Conservation (phyloP, 164 flowering plant genomes). For the Pachysandra terminalis region DNA sequence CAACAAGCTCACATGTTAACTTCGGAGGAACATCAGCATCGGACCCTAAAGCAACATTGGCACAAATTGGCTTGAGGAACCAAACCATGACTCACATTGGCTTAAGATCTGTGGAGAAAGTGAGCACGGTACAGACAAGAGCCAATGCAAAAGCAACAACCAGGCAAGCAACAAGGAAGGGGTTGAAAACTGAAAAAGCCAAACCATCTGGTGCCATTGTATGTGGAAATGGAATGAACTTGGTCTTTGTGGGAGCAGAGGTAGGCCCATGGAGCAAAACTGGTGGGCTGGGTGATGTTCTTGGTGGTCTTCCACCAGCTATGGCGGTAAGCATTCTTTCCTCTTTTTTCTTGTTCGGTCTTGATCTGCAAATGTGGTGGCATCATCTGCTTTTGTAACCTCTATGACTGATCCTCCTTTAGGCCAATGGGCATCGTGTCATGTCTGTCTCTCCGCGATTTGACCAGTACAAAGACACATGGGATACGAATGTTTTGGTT, state of each 20-base stretch:
- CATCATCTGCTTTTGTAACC: neutral
- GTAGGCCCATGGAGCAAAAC: slow-evolving; percentile 89
- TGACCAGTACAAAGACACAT: slow-evolving; percentile 93
- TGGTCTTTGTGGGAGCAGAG: slow-evolving; percentile 57
- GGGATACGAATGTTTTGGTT: slow-evolving; percentile 73
- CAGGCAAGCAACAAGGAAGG: slow-evolving; percentile 13
- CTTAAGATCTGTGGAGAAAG: slow-evolving; percentile 39
- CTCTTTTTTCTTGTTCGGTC: neutral
- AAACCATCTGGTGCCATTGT: slow-evolving; percentile 17
- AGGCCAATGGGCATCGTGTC: slow-evolving; percentile 93
- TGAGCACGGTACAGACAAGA: slow-evolving; percentile 26
- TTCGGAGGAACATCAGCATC: slow-evolving; percentile 26
- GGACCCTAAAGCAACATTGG: slow-evolving; percentile 26
- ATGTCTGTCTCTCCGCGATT: slow-evolving; percentile 90
- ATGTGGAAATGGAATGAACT: slow-evolving; percentile 46
- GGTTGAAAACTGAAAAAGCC: slow-evolving; percentile 11
- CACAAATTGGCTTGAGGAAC: slow-evolving; percentile 36
- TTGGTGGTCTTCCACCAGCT: slow-evolving; percentile 78
- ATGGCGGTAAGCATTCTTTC: slow-evolving; percentile 46
- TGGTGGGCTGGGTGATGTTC: slow-evolving; percentile 92
- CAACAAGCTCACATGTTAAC: slow-evolving; percentile 29
- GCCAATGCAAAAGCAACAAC: slow-evolving; percentile 14
- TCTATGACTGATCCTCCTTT: slow-evolving; percentile 13
- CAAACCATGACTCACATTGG: slow-evolving; percentile 44
- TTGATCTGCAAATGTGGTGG: neutral